These are phyloP conservation scores for Phytophthora podocarpi DNA, from an alignment of 352 stramenopile species.

Conservation along the genomic window DNA sequence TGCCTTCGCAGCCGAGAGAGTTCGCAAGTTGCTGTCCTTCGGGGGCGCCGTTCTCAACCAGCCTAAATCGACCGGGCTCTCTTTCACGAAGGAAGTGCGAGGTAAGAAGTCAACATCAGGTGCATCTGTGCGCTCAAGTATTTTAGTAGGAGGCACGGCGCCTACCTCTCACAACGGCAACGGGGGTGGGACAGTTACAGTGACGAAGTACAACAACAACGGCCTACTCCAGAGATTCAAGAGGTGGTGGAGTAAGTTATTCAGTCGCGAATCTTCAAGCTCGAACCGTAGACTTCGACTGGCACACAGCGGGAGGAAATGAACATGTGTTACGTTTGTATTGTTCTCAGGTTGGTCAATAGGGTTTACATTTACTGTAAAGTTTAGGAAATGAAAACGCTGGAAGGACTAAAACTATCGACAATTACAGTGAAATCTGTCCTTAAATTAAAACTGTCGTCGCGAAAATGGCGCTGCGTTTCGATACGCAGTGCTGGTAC, in stretches of 20 bases:
- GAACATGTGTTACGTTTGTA: too few species aligned
- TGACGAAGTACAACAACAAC: constrained; percentile 24
- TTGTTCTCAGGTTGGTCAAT: too few species aligned
- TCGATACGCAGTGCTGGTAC: too few species aligned
- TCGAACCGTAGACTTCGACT: not conserved
- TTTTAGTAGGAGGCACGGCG: not conserved
- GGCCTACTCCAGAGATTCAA: constrained; percentile 15
- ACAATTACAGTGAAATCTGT: too few species aligned
- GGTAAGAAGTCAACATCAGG: not conserved
- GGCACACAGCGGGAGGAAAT: not conserved
- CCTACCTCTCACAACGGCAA: constrained; percentile 6
- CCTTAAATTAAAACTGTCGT: too few species aligned
- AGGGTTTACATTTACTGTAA: too few species aligned
- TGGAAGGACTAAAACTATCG: too few species aligned
- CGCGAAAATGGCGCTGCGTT: too few species aligned
- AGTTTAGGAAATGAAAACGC: too few species aligned
- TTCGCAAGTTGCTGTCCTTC: too few species aligned
- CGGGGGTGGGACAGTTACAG: constrained; percentile 15
- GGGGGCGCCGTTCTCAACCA: too few species aligned
- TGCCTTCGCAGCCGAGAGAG: too few species aligned
- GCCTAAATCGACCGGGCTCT: not conserved
- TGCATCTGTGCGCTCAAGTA: not conserved
- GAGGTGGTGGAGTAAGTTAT: constrained; percentile 11
- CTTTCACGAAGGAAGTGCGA: not conserved
- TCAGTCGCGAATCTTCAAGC: constrained; percentile 2